Evolutionary conservation across 306 rosid species (phyloP).

Genomic region (Ammopiptanthus mongolicus): DNA sequence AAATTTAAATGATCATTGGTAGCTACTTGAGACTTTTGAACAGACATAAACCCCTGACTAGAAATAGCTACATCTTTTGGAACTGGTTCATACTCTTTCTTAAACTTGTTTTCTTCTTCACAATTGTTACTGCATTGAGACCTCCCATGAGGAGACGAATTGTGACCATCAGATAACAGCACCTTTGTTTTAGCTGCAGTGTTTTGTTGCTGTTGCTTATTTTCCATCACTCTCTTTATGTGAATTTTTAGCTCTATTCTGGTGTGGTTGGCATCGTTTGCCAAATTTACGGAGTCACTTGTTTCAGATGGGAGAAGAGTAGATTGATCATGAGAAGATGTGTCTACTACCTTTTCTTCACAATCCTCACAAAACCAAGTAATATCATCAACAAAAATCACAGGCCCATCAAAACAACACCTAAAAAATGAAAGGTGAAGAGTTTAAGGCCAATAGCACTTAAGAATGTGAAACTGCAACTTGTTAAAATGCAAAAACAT

Average conservation of each 20-base stretch:
- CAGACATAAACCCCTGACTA: neutral
- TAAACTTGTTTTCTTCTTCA: neutral
- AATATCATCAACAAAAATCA: conserved; percentile 20
- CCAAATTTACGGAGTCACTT: neutral
- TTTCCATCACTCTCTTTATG: neutral
- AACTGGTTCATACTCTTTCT: neutral
- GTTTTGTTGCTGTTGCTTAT: neutral
- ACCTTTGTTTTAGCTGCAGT: conserved; percentile 11
- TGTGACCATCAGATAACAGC: neutral
- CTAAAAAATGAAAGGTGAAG: conserved; percentile 25
- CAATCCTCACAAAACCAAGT: conserved; percentile 67
- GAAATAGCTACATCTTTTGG: conserved; percentile 4
- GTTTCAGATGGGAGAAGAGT: neutral
- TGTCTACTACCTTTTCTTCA: conserved; percentile 9
- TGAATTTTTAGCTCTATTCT: neutral
- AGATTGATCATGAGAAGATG: conserved; percentile 2
- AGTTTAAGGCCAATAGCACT: neutral
- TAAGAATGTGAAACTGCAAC: neutral
- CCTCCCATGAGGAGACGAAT: neutral
- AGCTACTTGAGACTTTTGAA: conserved; percentile 2
- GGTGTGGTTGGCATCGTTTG: conserved; percentile 2
- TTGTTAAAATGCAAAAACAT: neutral
- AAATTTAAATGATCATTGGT: neutral
- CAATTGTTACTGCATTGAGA: neutral
- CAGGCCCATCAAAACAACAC: conserved; percentile 54